Conservation (phyloP, 2,329 filamentous ascomycete species). For the Colletotrichum endophyticum region DNA sequence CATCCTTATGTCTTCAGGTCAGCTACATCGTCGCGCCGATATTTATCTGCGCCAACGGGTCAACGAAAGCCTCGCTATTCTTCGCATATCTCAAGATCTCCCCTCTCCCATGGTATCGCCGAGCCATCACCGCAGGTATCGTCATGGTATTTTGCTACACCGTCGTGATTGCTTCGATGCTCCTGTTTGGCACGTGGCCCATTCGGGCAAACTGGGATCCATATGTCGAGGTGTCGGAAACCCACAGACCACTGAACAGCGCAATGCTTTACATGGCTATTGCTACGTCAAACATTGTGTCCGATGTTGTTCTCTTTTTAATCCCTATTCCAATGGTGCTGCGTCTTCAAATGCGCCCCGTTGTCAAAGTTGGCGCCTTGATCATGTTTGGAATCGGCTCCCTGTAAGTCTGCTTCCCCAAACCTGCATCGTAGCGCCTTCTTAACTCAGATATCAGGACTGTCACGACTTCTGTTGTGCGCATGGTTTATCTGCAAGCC, state of each 20-base stretch:
- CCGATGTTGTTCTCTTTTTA: conserved; percentile 49
- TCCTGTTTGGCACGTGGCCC: conserved; percentile 25
- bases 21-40: conserved; percentile 31
- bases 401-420: conserved; percentile 1
- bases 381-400: conserved; percentile 48
- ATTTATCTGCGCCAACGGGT: conserved; percentile 35
- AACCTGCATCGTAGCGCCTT: not conserved
- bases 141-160: conserved; percentile 33
- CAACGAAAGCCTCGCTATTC: conserved; percentile 39
- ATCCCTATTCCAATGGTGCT: conserved; percentile 50
- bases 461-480: conserved; percentile 28
- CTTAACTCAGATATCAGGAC: conserved; percentile 24
- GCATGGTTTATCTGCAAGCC: conserved; percentile 19
- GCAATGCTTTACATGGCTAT: conserved; percentile 52
- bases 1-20: conserved; percentile 8
- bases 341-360: conserved; percentile 44
- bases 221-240: not conserved
- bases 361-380: conserved; percentile 49
- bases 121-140: conserved; percentile 28
- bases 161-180: conserved; percentile 20
- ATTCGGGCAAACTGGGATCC: conserved; percentile 25
- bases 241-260: conserved; percentile 43
- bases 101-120: conserved; percentile 32
- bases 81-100: conserved; percentile 39
- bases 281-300: conserved; percentile 50